A percentile compares a stretch with the other conserved stretches of the same genome.
These are phyloP conservation scores for Fraxinus greggii DNA, from an alignment of 305 asterid genomes.

Conservation along the genomic window DNA sequence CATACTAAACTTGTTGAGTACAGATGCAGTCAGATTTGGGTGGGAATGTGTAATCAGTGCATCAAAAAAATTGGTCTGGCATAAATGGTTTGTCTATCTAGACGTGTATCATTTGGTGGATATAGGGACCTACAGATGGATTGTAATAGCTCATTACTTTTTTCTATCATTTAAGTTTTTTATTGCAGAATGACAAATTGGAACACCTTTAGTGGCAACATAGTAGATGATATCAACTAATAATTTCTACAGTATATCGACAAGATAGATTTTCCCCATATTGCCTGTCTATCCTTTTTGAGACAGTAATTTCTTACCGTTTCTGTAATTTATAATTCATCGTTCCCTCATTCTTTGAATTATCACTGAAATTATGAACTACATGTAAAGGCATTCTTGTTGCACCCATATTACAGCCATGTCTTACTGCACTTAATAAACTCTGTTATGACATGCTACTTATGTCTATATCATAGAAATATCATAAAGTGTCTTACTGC, in stretches of 20 bases:
- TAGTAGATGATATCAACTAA: background rate
- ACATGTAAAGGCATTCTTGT: background rate
- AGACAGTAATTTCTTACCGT: background rate
- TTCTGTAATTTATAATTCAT: background rate
- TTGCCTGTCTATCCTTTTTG: background rate
- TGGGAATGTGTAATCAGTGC: background rate
- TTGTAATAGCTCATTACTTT: background rate
- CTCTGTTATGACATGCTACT: background rate
- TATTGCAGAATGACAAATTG: background rate
- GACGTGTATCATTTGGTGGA: background rate
- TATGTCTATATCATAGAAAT: background rate
- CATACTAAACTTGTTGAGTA: background rate
- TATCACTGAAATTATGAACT: background rate
- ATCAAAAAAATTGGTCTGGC: background rate
- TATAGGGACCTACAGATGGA: background rate
- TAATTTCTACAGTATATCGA: background rate
- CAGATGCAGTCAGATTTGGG: background rate
- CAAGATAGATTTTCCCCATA: background rate
- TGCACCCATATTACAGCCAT: background rate
- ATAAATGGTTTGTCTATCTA: background rate
- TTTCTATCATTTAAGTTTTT: background rate
- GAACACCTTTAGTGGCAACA: background rate
- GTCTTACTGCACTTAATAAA: background rate
- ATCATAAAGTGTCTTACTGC: background rate
- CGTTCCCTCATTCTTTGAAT: background rate